Base-by-base conservation (phyloP, 2,329 filamentous ascomycete genomes). In the Emericellopsis atlantica region DNA sequence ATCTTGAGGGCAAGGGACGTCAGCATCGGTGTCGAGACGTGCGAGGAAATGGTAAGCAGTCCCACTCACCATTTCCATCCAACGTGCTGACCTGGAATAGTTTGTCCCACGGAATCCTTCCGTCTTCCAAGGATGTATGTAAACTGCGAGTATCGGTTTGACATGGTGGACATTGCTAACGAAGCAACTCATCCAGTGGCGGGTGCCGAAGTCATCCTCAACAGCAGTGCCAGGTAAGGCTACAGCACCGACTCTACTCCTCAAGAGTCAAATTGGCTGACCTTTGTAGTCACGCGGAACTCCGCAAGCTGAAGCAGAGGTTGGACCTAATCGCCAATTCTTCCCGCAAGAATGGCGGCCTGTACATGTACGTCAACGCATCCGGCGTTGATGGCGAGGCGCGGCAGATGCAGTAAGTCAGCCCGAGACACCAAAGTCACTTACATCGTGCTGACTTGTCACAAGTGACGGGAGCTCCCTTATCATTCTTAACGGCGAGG, bases 161-260 rank as follows among this genome's bases (percentile, higher is more conserved):
- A 29, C 12, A 29, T 12, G 26, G 6, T 29, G 9, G 26, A 29
- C 26, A 29, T 21, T 21, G 26, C 26, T 29, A 29, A 29, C 26
- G 9, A 29, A 29, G 26, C 9, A 29, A 9, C 64, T 12, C 12
- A 9, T 29, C 12, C 26, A 29, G 26, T 87, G 2, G 70, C 79
- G 49, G 84, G 85, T 5, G 75, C 77, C 6, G 84, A 86, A 51
- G 78, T 87, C 41, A 72, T 84, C 46, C 76, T 76, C 8, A 90
- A 90, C 56, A 76, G 70, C 4, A 78, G 70, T 40, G 83, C 26
- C 12, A 29, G 26, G 26, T 29, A 29, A 29, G 5, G 2, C 26
- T 12, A 29, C 12, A 9, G 4, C 26, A 29, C 12, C 26, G 12
- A 29, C 26, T 12, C 8, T 9, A 12, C 26, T 29, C 12, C 9